These are phyloP conservation scores for Plenodomus lindquistii DNA, from an alignment of 2,329 filamentous ascomycete genomes.

Conservation along the genomic window DNA sequence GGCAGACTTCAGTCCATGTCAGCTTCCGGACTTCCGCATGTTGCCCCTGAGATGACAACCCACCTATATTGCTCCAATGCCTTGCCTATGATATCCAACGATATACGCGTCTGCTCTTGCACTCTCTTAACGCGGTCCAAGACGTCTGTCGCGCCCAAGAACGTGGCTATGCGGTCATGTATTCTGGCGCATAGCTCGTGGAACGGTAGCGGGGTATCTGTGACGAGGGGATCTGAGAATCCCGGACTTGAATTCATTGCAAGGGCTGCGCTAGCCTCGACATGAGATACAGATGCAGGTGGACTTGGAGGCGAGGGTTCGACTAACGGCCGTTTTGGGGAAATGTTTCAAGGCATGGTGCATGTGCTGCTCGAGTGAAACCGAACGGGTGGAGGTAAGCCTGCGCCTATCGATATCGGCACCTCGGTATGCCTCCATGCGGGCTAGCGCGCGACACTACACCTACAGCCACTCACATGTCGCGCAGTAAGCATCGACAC, in stretches of 20 bases:
- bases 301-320: slow-evolving; percentile 16
- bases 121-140: slow-evolving; percentile 64
- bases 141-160: slow-evolving; percentile 64
- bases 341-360: slow-evolving; percentile 27
- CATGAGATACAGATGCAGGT: slow-evolving; percentile 34
- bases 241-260: slow-evolving; percentile 43
- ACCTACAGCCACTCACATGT: slow-evolving; percentile 18
- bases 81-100: slow-evolving; percentile 73
- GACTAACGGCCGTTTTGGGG: slow-evolving; percentile 19
- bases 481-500: slow-evolving; percentile 16
- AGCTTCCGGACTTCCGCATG: slow-evolving; percentile 14
- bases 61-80: slow-evolving; percentile 77
- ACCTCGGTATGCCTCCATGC: slow-evolving; percentile 16
- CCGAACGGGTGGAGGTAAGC: slow-evolving; percentile 20
- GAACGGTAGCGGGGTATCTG: slow-evolving; percentile 53
- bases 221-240: slow-evolving; percentile 41
- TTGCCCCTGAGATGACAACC: slow-evolving; percentile 32
- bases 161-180: slow-evolving; percentile 64
- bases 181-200: slow-evolving; percentile 55
- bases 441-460: slow-evolving; percentile 14
- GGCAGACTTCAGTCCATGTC: slow-evolving; percentile 60
- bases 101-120: slow-evolving; percentile 74
- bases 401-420: slow-evolving; percentile 23
- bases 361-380: slow-evolving; percentile 18
- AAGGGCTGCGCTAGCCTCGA: slow-evolving; percentile 33